phyloP scores from a whole-genome alignment of 257 asterid genomes.

The Solanum pimpinellifolium region DNA sequence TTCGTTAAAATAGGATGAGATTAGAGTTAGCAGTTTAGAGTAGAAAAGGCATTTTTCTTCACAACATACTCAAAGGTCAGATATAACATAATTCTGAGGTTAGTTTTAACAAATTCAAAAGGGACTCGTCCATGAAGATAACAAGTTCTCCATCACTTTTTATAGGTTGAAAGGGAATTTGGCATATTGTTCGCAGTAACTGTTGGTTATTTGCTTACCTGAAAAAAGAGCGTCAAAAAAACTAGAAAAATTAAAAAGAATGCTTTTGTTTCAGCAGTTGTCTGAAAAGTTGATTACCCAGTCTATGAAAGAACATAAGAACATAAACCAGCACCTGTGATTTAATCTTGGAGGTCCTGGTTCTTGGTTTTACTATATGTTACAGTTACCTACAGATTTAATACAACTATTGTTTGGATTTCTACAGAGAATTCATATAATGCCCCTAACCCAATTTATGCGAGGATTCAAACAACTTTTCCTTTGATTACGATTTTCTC shows the following conservation, averaged over 20 bases:
- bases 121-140: background rate
- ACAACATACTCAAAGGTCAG: background rate
- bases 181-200: background rate
- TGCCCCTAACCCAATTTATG: background rate
- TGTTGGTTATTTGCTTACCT: background rate
- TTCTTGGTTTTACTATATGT: background rate
- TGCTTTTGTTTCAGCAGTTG: background rate
- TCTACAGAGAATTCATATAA: background rate
- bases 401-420: background rate
- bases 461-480: background rate
- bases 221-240: background rate
- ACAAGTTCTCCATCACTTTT: background rate
- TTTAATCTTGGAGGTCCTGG: background rate
- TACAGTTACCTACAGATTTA: background rate
- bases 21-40: background rate
- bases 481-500: background rate
- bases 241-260: background rate
- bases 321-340: background rate
- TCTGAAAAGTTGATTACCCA: background rate
- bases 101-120: background rate
- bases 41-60: background rate
- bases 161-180: background rate
- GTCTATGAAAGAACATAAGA: slow-evolving; percentile 10
- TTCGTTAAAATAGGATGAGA: background rate
- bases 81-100: background rate